Conservation (phyloP, 148 eudicot genomes). For the Vaccinium macrocarpon region DNA sequence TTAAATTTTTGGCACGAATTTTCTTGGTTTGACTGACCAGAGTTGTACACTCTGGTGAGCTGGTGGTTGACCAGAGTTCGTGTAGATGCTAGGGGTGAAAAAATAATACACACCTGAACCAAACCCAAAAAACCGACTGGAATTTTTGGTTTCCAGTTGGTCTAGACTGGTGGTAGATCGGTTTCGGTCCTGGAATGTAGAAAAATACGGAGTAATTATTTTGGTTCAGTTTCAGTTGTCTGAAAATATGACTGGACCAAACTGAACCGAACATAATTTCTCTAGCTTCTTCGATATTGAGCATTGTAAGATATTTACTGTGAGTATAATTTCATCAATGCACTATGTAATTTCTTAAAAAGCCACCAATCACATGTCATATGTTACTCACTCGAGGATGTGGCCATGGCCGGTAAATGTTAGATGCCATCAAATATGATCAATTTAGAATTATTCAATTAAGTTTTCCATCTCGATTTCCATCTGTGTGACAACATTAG, state of each 20-base stretch:
- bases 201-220: no score
- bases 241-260: no score
- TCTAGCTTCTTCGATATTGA: neutral
- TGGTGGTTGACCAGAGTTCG: constrained; percentile 13
- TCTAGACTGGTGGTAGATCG: no score
- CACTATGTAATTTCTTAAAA: no score
- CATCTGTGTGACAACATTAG: neutral
- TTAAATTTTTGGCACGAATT: neutral
- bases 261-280: no score
- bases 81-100: neutral
- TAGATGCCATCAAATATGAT: neutral
- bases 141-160: no score
- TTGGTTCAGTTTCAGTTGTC: no score
- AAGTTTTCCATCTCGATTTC: neutral
- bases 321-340: neutral
- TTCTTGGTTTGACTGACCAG: constrained; percentile 29
- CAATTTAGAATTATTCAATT: no score
- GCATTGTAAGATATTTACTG: neutral
- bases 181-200: no score
- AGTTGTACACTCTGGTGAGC: neutral
- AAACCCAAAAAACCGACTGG: no score
- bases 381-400: neutral
- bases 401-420: neutral
- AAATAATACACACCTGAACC: no score
- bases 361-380: neutral